Base-by-base conservation (phyloP, 345 rosid species). In the Rhizophora mangle region DNA sequence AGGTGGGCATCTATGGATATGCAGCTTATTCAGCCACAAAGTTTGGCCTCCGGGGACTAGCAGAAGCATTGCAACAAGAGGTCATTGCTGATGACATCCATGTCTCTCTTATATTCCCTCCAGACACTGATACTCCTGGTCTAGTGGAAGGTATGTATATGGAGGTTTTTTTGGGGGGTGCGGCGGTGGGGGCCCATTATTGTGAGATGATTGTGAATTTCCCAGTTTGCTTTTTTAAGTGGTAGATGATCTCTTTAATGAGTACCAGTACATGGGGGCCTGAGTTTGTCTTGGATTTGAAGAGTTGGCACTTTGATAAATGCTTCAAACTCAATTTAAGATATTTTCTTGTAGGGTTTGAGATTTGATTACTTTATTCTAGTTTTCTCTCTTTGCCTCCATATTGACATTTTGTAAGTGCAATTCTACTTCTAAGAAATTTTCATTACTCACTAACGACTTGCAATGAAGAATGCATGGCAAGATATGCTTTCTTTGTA, bases 51-150 rank as follows among this genome's bases (percentile, higher is more conserved):
- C 82, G 89, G 37, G 97, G 97, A 34, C 78, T 93, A 75, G 98
- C 97, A 46, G 96, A 93, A 75, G 90, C 98, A 60, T 63, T 91
- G 81, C 98, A 93, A 62, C 98, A 93, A 68, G 97, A 91, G 81
- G 89, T 89, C 58, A 89, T 94, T 74, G 83, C 71, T 0, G 88
- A 89, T 82, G 79, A 86, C 52, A 90, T 92, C 61, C 92, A 87
- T 72, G 87, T 93, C 60, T 83, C 95, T 67, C 85, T 91, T 43
- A 57, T 91, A 58, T 89, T 89, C 63, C 98, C 97, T 49, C 96
- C 97, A 0, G 96, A 89, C 57, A 93, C 96, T 1, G 91, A 93
- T 11, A 93, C 96, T 63, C 96, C 91, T 2, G 95, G 91, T 1
- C 71, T 89, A 20, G 87, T 69, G 56, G 87, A 88, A 85, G 98